phyloP scores from a whole-genome alignment of 1,139 yeast species.

The Sugiyamaella novakii region DNA sequence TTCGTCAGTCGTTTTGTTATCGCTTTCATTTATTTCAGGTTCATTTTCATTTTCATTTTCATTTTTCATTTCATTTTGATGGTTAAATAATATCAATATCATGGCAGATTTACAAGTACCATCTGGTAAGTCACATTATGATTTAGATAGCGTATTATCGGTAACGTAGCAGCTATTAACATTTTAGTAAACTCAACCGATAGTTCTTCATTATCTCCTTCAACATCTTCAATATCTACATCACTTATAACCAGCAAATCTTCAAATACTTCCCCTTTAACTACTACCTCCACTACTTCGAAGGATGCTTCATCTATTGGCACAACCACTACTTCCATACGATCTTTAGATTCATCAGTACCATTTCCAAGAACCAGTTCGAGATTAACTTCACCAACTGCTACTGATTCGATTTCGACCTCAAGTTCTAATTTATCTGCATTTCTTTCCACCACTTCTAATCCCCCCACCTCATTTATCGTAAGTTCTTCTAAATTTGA shows the following conservation, averaged over 20 bases:
- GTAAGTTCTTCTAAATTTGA: conserved; percentile 10
- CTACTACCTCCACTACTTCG: background rate
- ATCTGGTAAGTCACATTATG: conserved; percentile 15
- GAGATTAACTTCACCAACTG: background rate
- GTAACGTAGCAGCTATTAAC: too few relatives aligned
- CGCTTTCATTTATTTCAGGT: too few relatives aligned
- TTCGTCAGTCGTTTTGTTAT: too few relatives aligned
- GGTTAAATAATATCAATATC: too few relatives aligned
- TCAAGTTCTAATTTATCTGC: conserved; percentile 7
- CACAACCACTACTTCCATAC: conserved; percentile 6
- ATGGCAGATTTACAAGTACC: conserved; percentile 8
- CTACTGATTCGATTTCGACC: background rate
- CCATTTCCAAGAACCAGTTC: background rate
- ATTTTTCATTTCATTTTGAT: background rate
- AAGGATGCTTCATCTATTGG: conserved; percentile 6
- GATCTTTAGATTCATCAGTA: background rate
- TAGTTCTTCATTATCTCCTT: background rate
- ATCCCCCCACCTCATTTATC: conserved; percentile 6
- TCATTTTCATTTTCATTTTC: too few relatives aligned
- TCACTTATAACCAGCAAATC: too few relatives aligned
- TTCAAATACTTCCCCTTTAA: background rate
- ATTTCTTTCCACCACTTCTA: conserved; percentile 1
- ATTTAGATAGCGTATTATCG: too few relatives aligned
- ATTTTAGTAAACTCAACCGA: conserved; percentile 4
- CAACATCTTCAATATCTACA: conserved; percentile 1